Evolutionary conservation across 2,329 filamentous ascomycete genomes (phyloP).

Genomic region (Zymoseptoria passerinii): DNA sequence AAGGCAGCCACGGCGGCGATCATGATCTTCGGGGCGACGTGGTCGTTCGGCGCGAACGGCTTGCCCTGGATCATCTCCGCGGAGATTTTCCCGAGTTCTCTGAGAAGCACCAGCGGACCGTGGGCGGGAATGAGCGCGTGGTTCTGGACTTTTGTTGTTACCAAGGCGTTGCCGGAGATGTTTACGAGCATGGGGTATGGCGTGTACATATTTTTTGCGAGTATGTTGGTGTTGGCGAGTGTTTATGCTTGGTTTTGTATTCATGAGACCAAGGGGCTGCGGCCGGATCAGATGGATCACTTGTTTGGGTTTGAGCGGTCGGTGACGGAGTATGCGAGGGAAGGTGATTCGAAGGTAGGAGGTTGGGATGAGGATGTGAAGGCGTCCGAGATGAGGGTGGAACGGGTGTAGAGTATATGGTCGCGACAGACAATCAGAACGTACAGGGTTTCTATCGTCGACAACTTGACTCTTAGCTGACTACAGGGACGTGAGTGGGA

Average conservation of each 20-base stretch:
- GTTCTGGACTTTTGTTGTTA: conserved; percentile 33
- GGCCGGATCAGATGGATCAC: conserved; percentile 33
- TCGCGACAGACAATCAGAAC: not conserved
- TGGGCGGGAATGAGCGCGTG: conserved; percentile 30
- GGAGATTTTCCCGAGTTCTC: conserved; percentile 35
- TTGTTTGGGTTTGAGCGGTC: conserved; percentile 27
- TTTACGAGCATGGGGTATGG: conserved; percentile 34
- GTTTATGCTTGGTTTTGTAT: conserved; percentile 35
- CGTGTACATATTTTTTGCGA: conserved; percentile 36
- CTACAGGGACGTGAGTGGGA: too few species aligned
- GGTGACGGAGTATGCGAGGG: not conserved
- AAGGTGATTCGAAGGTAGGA: not conserved
- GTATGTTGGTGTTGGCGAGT: conserved; percentile 29
- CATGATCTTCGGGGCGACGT: conserved; percentile 34
- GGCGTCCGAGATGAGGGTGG: not conserved
- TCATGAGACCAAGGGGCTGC: conserved; percentile 33
- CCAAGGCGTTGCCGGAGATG: conserved; percentile 35
- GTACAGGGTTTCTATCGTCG: too few species aligned
- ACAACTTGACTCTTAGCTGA: too few species aligned
- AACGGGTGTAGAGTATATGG: not conserved
- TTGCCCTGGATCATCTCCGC: conserved; percentile 38
- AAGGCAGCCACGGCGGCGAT: conserved; percentile 34
- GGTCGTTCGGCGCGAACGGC: conserved; percentile 35
- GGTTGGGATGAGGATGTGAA: not conserved
- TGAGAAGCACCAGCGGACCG: conserved; percentile 33